Base-by-base conservation (phyloP, 331 rosid species). In the Pyrus hybrid region DNA sequence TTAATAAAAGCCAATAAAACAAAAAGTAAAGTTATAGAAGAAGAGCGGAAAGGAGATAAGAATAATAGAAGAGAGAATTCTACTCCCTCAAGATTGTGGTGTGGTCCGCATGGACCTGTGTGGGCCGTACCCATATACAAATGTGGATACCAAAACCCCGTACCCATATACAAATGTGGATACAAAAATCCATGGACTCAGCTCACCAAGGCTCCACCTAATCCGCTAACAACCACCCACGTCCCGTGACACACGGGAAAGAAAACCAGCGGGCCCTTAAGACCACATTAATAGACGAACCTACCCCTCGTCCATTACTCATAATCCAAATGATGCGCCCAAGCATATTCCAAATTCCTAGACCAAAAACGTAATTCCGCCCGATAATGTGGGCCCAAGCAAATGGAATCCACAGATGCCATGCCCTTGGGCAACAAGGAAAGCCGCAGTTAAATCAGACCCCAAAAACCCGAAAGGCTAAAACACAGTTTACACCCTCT, bases 261-360 rank as follows among this genome's bases (percentile, higher is more conserved):
- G 33, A 25, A 13, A 41, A 63, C 4, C 83, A 67, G 77, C 26
- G 83, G 73, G 62, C 71, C 63, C 6, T 56, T 0, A 11, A 62
- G 28, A 20, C 29, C 17, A 56, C 13, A 25, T 14, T 0, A 10
- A 7, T 13, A 29, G 77, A 63, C 84, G 22, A 67, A 49, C 20
- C 1, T 67, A 53, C 76, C 79, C 86, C 61, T 51, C 8, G 1
- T 20, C 22, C 10, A n/a, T n/a, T n/a, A n/a, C n/a, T n/a, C n/a
- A n/a, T n/a, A n/a, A n/a, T n/a, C 1, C 13, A 11, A 10, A 23
- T 22, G 2, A 63, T 33, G 8, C 57, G 18, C 26, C 74, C 0
- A 30, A 58, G 84, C 43, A 81, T 81, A 76, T 81, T 76, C 81
- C 23, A 32, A 75, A 76, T 66, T 10, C 75, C 13, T 28, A 30